Percentiles rank a stretch among this genome's conserved stretches.
These are phyloP conservation scores for Dothidotthia symphoricarpi DNA, from an alignment of 2,329 filamentous ascomycete species.

Conservation along the genomic window DNA sequence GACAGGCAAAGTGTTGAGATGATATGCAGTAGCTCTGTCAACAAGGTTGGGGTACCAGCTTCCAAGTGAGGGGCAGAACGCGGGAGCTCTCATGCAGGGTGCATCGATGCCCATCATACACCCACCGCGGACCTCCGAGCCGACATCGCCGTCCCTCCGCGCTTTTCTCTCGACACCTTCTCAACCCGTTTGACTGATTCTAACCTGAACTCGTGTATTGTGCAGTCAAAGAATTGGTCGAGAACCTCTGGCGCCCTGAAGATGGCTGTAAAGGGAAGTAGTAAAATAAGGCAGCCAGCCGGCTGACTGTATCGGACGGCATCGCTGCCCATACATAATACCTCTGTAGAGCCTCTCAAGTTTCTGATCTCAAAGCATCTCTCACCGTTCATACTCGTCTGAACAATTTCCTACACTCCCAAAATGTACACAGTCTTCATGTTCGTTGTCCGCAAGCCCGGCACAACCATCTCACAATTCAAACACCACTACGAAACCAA, in stretches of 20 bases:
- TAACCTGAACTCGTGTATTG: too few species aligned
- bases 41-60: constrained; percentile 9
- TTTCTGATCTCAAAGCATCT: neutral
- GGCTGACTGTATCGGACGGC: too few species aligned
- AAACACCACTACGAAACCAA: constrained; percentile 24
- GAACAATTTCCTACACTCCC: neutral
- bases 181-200: too few species aligned
- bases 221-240: too few species aligned
- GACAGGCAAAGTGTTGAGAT: constrained; percentile 2
- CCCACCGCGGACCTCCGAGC: neutral
- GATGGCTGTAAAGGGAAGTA: too few species aligned
- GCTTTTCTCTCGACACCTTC: too few species aligned
- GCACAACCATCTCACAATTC: constrained; percentile 17
- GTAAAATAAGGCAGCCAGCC: too few species aligned
- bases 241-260: too few species aligned
- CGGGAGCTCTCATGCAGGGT: constrained; percentile 6
- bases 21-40: constrained; percentile 1
- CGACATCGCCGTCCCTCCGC: neutral
- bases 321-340: neutral
- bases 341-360: neutral
- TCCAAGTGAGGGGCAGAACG: neutral
- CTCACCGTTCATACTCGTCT: neutral
- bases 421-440: constrained; percentile 23
- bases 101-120: neutral
- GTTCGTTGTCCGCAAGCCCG: constrained; percentile 18